Base-by-base conservation (phyloP, 2,329 filamentous ascomycete species). In the Alternaria arborescens region DNA sequence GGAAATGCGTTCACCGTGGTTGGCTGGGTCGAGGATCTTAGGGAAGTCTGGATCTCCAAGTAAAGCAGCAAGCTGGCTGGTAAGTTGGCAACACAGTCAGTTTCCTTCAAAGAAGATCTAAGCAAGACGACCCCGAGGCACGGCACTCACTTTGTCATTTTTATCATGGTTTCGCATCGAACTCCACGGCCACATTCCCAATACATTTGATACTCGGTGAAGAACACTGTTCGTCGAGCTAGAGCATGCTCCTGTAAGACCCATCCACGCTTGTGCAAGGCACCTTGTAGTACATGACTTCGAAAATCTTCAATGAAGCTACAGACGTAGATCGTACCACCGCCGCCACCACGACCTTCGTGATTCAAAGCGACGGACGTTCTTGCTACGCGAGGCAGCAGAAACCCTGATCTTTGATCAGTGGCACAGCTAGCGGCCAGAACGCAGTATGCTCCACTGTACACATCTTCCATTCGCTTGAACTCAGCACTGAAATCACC, bases 211-310 rank as follows among this genome's bases (percentile, higher is more conserved):
- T 40, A 52, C 2, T 69, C 52, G 0, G 70, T 67, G 36, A 74
- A 75, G 52, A 70, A 67, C 5, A 75, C 69, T 1, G 66, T 71
- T 8, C 72, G 51, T 4, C 65, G 67, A 4, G 72, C 64, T 2
- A 76, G 42, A 0, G 66, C 71, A 10, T 64, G 58, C 48, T 76
- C 73, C 52, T 76, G 71, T 0, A 72, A 58, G 1, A 75, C 70
- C 73, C 72, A 76, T 2, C 63, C 73, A 2, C 73, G 62, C 6
- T 52, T 53, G 34, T 69, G 73, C 1, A 74, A 52, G 0, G 40
- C 43, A 11, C 24, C n/a, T 5, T 46, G 43, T 26, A 30, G 24
- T 30, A 46, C 43, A 14, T 46, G 8, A 24, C n/a, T 26, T 30
- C 18, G 16, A 4, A 46, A 46, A 18, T 46, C n/a, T 30, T 46